These are phyloP conservation scores for Eutrema salsugineum DNA, from an alignment of 441 rosid genomes.

Conservation along the genomic window DNA sequence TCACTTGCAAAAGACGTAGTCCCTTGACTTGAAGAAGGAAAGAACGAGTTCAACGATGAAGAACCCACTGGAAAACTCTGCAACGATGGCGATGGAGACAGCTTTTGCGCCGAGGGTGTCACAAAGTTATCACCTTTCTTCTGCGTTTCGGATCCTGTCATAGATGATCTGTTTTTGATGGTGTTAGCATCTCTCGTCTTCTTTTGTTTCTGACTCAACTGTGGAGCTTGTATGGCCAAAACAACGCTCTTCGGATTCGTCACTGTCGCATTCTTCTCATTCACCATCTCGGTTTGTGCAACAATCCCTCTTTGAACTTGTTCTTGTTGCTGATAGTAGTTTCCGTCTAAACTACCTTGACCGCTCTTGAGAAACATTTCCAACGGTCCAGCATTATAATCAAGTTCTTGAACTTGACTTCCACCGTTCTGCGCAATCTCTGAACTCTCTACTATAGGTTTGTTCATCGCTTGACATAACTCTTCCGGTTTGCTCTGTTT, in stretches of 20 bases:
- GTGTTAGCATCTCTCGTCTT: constrained; percentile 10
- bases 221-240: constrained; percentile 31
- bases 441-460: background rate
- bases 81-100: background rate
- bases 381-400: constrained; percentile 1
- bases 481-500: background rate
- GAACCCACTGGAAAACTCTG: constrained; percentile 17
- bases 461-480: background rate
- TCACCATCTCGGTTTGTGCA: background rate
- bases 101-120: constrained; percentile 13
- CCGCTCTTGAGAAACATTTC: background rate
- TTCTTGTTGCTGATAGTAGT: constrained; percentile 12
- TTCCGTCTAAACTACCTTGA: background rate
- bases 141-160: constrained; percentile 1
- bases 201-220: constrained; percentile 11
- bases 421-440: background rate
- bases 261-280: background rate
- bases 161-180: background rate
- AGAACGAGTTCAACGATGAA: background rate
- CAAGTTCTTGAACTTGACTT: background rate
- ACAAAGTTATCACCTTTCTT: constrained; percentile 11
- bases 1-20: background rate
- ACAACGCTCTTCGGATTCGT: constrained; percentile 18
- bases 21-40: constrained; percentile 15
- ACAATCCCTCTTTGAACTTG: background rate